Evolutionary conservation across 164 flowering plant species (phyloP).

Genomic region (Vitis vinifera): DNA sequence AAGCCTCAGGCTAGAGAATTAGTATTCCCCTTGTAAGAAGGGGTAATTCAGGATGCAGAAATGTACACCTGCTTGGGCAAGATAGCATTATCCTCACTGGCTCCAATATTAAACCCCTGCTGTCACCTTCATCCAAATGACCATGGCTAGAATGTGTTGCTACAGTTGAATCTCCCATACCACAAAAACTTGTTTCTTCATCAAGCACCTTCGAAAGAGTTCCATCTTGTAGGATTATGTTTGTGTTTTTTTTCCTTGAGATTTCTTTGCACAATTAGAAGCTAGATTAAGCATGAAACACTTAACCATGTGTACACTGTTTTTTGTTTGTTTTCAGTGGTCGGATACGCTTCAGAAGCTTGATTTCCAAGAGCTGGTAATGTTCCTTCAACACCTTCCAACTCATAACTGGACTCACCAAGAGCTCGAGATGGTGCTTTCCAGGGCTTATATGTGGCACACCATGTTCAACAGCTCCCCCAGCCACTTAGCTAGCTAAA

Average conservation of each 20-base stretch:
- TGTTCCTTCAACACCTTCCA: constrained; percentile 96
- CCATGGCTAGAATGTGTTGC: background rate
- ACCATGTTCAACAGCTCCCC: constrained; percentile 92
- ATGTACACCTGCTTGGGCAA: background rate
- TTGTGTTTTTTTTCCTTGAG: background rate
- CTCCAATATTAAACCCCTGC: background rate
- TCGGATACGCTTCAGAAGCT: constrained; percentile 87
- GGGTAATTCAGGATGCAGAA: no score
- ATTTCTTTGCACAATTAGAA: background rate
- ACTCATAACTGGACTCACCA: constrained; percentile 78
- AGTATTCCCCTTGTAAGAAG: no score
- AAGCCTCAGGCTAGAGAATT: no score
- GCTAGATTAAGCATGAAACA: background rate
- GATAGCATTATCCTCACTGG: background rate
- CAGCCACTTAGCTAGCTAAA: constrained; percentile 72
- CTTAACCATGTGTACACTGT: background rate
- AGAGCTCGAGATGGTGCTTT: constrained; percentile 95
- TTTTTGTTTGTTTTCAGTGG: constrained; percentile 57
- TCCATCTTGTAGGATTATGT: background rate
- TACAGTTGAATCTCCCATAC: background rate
- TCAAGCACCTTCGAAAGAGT: background rate
- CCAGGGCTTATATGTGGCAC: constrained; percentile 97
- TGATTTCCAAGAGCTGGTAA: constrained; percentile 97
- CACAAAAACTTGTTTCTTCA: background rate
- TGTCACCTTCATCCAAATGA: background rate